Base-by-base conservation (phyloP, 2,329 filamentous ascomycete species). In the Penicillium digitatum region DNA sequence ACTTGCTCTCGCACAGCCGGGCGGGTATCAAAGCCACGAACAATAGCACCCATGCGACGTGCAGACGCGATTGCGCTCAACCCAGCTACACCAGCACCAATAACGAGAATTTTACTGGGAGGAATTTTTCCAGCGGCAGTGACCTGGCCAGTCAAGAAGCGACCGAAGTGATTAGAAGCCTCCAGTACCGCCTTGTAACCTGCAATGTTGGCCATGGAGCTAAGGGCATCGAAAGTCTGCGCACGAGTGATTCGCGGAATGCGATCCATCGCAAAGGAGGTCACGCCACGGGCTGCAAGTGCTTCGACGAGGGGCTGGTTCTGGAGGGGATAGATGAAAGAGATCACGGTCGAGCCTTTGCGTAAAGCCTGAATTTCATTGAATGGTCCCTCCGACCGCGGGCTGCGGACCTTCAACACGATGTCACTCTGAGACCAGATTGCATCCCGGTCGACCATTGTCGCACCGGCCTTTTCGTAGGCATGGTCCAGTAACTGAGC, bases 201-300 rank as follows among this genome's bases (percentile, higher is more conserved):
- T 22, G 90, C 89, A 75, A 95, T 95, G 65, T 95, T 95, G 57
- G 91, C 90, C 91, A 95, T 95, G 10, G 89, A 94, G 71, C 89
- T 91, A 48, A 95, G 79, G 0, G 90, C 90, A 73, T 95, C 90
- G 65, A 95, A 95, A 0, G 89, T 86, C 70, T 95, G 91, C 1
- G 91, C 90, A 44, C 91, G 84, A 1, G 90, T 95, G 64, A 95
- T 95, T 38, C 91, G 85, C 16, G 91, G 91, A 49, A 96, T 87
- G 85, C 92, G 87, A 69, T 96, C 91, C 90, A 96, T 95, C 22
- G 91, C 90, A 69, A 96, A 94, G 16, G 84, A 78, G 0, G 89
- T 95, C 2, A 87, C 85, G 27, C 87, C 87, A 46, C 84, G 83
- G 35, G 80, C 78, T 26, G 89, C 86, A 56, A 95, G 81, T 56